Conservation (phyloP, 768 basidiomycete species). For the Auriscalpium orientale region DNA sequence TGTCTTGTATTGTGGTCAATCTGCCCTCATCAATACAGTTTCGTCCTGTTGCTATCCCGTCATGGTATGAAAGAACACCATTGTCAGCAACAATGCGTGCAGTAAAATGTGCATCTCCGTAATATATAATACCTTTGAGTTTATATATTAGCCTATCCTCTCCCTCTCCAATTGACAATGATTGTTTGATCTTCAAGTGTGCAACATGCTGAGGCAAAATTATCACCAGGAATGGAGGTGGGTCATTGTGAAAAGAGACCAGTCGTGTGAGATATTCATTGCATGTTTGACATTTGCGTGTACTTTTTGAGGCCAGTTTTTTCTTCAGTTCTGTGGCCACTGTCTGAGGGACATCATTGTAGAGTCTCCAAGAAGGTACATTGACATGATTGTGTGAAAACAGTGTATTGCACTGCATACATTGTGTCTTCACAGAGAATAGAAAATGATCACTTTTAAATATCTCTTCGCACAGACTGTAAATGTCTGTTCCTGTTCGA, state of each 20-base stretch:
- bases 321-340: background rate
- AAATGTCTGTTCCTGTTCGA: background rate
- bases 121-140: conserved; percentile 18
- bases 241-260: background rate
- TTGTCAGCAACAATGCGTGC: conserved; percentile 10
- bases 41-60: conserved; percentile 11
- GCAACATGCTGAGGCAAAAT: background rate
- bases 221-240: background rate
- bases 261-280: background rate
- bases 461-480: background rate
- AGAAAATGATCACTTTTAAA: background rate
- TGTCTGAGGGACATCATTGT: background rate
- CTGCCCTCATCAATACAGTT: background rate
- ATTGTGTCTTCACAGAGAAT: background rate
- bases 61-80: conserved; percentile 20
- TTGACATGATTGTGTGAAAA: background rate
- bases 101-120: conserved; percentile 18
- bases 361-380: background rate
- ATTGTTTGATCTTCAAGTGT: background rate
- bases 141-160: background rate
- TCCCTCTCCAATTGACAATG: background rate
- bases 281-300: background rate
- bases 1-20: background rate
- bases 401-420: background rate
- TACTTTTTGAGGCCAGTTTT: background rate